Base-by-base conservation (phyloP, 371 early-diverging fungal genomes). In the Rhizopus arrhizus region DNA sequence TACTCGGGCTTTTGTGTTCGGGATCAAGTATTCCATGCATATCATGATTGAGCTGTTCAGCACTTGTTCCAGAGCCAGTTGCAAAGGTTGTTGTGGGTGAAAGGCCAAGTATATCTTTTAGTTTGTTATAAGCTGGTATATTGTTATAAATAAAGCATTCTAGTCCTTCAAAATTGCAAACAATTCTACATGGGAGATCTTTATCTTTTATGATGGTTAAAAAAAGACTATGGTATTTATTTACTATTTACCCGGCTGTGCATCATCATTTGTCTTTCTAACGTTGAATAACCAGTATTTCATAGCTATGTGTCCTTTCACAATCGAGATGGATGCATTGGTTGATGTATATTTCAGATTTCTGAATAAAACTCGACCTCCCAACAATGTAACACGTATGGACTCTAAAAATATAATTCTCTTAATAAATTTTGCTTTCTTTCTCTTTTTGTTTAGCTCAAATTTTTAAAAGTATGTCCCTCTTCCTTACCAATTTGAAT, bases 91-190 rank as follows among this genome's bases (percentile, higher is more conserved):
- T n/a, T 28, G 29, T 51, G 7, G 58, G 40, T 1, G 64, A 64
- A 53, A 76, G 22, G n/a, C 84, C 82, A 15, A 92, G 69, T 3
- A 87, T 77, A n/a, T 74, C 61, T 53, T 83, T 80, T 50, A 92
- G 66, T 9, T 66, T 65, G 32, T 90, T 85, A 62, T 92, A 94
- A 0, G 88, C 91, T 6, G 89, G 85, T 40, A 85, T 77, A 52
- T 91, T 79, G 59, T 94, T 94, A 75, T 92, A 94, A 55, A 91
- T 77, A 66, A 93, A 92, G 80, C 86, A 89, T 62, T 94, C 95
- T 7, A 93, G 64, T 3, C 95, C 95, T 52, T 92, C 88, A 5
- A 92, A 64, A n/a, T 84, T 81, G 56, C 89, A 80, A 22, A 77
- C 83, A 56, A 93, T 78, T 43, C 92, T 77, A 62, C 91, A 90